phyloP scores from a whole-genome alignment of 768 basidiomycete genomes.

The Suillus subalutaceus region DNA sequence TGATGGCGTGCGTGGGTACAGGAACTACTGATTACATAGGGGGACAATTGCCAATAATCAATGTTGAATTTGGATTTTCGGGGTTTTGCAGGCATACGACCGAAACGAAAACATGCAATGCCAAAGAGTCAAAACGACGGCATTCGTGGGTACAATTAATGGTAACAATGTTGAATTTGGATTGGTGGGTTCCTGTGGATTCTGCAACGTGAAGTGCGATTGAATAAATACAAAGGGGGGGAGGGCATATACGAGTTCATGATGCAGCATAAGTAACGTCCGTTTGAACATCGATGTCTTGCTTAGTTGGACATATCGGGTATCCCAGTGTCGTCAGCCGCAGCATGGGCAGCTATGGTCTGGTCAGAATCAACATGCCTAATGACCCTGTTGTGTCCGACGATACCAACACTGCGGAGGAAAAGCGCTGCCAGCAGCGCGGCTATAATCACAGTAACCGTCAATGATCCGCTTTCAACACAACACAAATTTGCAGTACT shows the following conservation, averaged over 20 bases:
- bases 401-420: constrained; percentile 43
- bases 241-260: background rate
- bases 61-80: background rate
- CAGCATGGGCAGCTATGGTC: constrained; percentile 20
- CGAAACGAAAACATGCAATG: background rate
- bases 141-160: background rate
- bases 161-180: background rate
- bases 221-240: background rate
- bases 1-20: background rate
- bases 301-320: background rate
- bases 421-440: constrained; percentile 38
- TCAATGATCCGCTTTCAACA: constrained; percentile 1
- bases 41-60: background rate
- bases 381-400: constrained; percentile 33
- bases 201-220: background rate
- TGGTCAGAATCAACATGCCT: constrained; percentile 22
- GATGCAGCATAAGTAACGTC: background rate
- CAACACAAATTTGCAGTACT: constrained; percentile 16
- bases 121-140: background rate
- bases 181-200: background rate
- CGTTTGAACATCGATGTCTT: background rate
- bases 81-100: background rate
- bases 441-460: constrained; percentile 18
- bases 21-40: background rate
- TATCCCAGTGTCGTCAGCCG: background rate